Conservation (phyloP, 2,329 filamentous ascomycete species). For the Endothia cerciana region DNA sequence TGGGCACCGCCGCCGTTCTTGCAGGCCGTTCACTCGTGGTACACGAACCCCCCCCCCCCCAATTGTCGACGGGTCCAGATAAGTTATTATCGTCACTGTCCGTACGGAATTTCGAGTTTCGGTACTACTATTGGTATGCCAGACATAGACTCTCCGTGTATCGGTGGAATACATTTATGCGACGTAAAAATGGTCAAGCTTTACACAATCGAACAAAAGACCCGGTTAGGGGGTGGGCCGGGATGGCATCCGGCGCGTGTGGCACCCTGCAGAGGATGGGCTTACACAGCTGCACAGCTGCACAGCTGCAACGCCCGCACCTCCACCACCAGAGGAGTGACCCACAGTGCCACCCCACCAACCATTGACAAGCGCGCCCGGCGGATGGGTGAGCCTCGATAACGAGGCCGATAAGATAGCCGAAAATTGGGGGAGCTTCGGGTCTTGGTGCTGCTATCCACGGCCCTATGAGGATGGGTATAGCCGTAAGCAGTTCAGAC, state of each 20-base stretch:
- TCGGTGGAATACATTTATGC: not conserved
- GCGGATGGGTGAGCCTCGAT: not conserved
- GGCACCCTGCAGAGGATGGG: not conserved
- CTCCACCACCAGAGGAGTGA: not conserved
- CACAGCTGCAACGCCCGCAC: conserved; percentile 3
- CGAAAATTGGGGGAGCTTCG: not conserved
- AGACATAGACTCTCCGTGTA: not conserved
- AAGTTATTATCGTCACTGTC: not conserved
- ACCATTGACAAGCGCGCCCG: not conserved
- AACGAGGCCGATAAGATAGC: not conserved
- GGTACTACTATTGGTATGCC: not conserved
- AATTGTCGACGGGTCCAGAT: not conserved
- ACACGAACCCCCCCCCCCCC: not conserved
- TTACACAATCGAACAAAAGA: not conserved
- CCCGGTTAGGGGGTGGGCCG: not conserved
- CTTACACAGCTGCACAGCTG: too few species aligned
- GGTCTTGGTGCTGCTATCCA: too few species aligned
- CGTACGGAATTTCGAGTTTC: not conserved
- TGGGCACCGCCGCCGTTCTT: not conserved
- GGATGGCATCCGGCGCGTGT: not conserved
- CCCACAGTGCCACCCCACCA: not conserved
- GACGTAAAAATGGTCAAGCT: conserved; percentile 1
- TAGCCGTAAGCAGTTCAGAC: too few species aligned
- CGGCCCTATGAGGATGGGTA: too few species aligned
- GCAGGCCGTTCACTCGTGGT: not conserved